A percentile compares a stretch with the other conserved stretches of the same genome.
Conservation (phyloP, 768 basidiomycete genomes). For the Amanita subjunquillea region DNA sequence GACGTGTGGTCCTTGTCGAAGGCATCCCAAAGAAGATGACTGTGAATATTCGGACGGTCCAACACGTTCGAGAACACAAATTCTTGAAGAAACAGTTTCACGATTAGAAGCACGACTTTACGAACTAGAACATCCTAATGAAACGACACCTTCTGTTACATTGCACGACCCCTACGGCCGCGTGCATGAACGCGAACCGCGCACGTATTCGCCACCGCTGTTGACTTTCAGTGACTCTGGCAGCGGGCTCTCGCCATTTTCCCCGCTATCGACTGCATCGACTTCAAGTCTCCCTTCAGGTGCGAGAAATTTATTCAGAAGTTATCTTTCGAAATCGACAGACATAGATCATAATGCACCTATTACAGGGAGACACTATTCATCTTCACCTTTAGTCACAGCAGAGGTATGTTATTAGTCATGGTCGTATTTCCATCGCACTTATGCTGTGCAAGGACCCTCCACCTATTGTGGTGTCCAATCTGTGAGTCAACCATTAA, state of each 20-base stretch:
- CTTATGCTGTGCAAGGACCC: conserved; percentile 24
- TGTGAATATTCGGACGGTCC: conserved; percentile 66
- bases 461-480: conserved; percentile 23
- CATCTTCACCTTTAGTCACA: conserved; percentile 26
- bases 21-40: conserved; percentile 50
- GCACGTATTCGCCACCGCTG: conserved; percentile 24
- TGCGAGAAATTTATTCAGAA: conserved; percentile 13
- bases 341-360: conserved; percentile 32
- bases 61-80: conserved; percentile 47
- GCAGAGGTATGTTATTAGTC: conserved; percentile 22
- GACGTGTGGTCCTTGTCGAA: conserved; percentile 51
- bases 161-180: conserved; percentile 40
- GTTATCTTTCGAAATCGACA: conserved; percentile 4
- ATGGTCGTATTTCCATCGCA: conserved; percentile 1
- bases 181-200: conserved; percentile 19
- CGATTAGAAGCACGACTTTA: conserved; percentile 45
- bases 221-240: conserved; percentile 20
- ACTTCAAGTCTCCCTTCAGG: conserved; percentile 39
- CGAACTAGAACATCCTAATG: conserved; percentile 46
- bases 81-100: conserved; percentile 48
- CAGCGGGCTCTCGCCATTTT: conserved; percentile 29
- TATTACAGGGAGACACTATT: conserved; percentile 24
- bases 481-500: conserved; percentile 20
- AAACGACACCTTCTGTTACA: conserved; percentile 33
- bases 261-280: conserved; percentile 32